Evolutionary conservation across 2,329 filamentous ascomycete species (phyloP).

Genomic region (Talaromyces sp.): DNA sequence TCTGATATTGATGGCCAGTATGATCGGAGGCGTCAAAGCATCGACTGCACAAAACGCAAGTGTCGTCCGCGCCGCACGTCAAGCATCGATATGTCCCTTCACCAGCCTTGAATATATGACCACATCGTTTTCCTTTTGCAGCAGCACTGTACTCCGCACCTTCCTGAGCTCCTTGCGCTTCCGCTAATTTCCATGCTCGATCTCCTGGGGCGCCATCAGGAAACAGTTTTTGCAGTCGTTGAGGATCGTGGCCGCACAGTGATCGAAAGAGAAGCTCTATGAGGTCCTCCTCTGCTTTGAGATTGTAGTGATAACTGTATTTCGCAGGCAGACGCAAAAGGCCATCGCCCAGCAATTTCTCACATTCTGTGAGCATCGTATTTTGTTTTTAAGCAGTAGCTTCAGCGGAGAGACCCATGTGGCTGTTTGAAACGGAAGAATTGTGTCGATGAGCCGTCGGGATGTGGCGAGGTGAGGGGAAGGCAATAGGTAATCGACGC

Average conservation of each 20-base stretch:
- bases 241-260: conserved; percentile 68
- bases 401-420: conserved; percentile 24
- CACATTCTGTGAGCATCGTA: conserved; percentile 53
- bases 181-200: conserved; percentile 68
- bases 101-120: conserved; percentile 92
- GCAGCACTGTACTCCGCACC: conserved; percentile 92
- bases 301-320: conserved; percentile 71
- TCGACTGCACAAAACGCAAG: conserved; percentile 86
- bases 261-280: conserved; percentile 80
- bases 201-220: conserved; percentile 63
- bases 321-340: conserved; percentile 72
- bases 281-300: conserved; percentile 67
- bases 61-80: conserved; percentile 91
- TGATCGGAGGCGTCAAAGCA: conserved; percentile 97
- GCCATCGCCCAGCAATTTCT: conserved; percentile 78
- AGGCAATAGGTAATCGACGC: conserved; percentile 5
- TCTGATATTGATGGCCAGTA: conserved; percentile 84
- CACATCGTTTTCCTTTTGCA: conserved; percentile 87
- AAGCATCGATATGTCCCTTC: conserved; percentile 93
- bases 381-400: neutral
- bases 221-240: conserved; percentile 77
- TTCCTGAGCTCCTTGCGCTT: conserved; percentile 87
- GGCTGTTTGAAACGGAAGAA: conserved; percentile 13
- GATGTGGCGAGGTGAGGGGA: conserved; percentile 5
- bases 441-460: neutral